Conservation (phyloP, 2,329 filamentous ascomycete species). For the Penicillium sp. region DNA sequence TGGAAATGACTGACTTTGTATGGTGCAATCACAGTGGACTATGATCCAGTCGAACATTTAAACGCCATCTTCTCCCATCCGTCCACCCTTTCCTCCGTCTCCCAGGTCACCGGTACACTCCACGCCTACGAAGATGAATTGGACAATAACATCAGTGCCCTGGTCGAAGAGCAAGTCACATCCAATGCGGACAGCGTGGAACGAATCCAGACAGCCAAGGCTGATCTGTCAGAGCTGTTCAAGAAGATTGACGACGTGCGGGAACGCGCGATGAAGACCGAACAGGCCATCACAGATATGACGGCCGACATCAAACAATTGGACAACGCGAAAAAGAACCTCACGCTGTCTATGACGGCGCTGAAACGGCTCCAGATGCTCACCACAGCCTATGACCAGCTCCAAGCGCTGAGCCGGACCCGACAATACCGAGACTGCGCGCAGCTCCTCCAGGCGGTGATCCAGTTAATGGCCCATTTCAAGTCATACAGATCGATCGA, state of each 20-base stretch:
- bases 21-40: slow-evolving; percentile 66
- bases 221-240: slow-evolving; percentile 87
- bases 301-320: slow-evolving; percentile 98
- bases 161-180: slow-evolving; percentile 78
- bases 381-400: slow-evolving; percentile 97
- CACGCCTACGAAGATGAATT: slow-evolving; percentile 80
- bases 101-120: slow-evolving; percentile 74
- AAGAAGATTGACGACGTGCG: slow-evolving; percentile 93
- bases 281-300: slow-evolving; percentile 97
- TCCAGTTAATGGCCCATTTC: slow-evolving; percentile 98
- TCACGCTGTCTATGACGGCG: slow-evolving; percentile 96
- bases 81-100: slow-evolving; percentile 78
- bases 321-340: slow-evolving; percentile 93
- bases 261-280: slow-evolving; percentile 85
- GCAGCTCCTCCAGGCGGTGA: slow-evolving; percentile 88
- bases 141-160: slow-evolving; percentile 73
- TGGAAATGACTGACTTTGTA: slow-evolving; percentile 14
- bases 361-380: slow-evolving; percentile 97
- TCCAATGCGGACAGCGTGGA: slow-evolving; percentile 86
- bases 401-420: slow-evolving; percentile 79
- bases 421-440: slow-evolving; percentile 95
- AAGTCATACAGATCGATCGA: slow-evolving; percentile 97
- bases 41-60: slow-evolving; percentile 90
- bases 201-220: slow-evolving; percentile 89
- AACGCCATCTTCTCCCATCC: slow-evolving; percentile 93